These are phyloP conservation scores for Quercus glauca DNA, from an alignment of 306 rosid species.

Conservation along the genomic window DNA sequence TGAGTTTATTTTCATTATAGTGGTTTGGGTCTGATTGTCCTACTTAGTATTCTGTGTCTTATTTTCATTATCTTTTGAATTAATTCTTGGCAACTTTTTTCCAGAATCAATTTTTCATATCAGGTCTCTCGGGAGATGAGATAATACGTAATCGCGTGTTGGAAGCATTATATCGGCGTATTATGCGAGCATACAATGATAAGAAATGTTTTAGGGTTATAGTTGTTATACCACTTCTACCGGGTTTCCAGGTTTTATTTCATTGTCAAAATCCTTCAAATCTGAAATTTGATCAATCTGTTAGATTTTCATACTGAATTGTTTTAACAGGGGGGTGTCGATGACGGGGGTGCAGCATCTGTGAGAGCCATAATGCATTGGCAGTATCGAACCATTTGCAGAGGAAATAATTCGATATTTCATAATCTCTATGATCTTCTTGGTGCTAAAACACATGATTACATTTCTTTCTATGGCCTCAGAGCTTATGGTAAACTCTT, in stretches of 20 bases:
- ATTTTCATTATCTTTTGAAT: slow-evolving; percentile 32
- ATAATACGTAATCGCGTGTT: slow-evolving; percentile 81
- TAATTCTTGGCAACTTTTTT: slow-evolving; percentile 36
- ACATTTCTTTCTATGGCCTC: slow-evolving; percentile 91
- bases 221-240: slow-evolving; percentile 89
- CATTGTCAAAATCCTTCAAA: slow-evolving; percentile 18
- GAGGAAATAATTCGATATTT: slow-evolving; percentile 78
- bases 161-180: slow-evolving; percentile 75
- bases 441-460: slow-evolving; percentile 77
- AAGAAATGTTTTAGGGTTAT: slow-evolving; percentile 83
- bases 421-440: slow-evolving; percentile 69
- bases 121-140: slow-evolving; percentile 94
- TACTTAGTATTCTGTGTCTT: slow-evolving; percentile 1
- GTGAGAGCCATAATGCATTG: slow-evolving; percentile 99
- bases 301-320: slow-evolving; percentile 24
- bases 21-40: background rate
- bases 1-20: background rate
- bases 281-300: slow-evolving; percentile 13
- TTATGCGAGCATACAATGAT: slow-evolving; percentile 81
- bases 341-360: slow-evolving; percentile 97
- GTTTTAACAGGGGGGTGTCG: slow-evolving; percentile 85
- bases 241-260: slow-evolving; percentile 89
- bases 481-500: slow-evolving; percentile 84
- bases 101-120: slow-evolving; percentile 98
- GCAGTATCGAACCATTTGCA: slow-evolving; percentile 95